These are phyloP conservation scores for Wickerhamomyces canadensis DNA, from an alignment of 805 yeast species.

Conservation along the genomic window DNA sequence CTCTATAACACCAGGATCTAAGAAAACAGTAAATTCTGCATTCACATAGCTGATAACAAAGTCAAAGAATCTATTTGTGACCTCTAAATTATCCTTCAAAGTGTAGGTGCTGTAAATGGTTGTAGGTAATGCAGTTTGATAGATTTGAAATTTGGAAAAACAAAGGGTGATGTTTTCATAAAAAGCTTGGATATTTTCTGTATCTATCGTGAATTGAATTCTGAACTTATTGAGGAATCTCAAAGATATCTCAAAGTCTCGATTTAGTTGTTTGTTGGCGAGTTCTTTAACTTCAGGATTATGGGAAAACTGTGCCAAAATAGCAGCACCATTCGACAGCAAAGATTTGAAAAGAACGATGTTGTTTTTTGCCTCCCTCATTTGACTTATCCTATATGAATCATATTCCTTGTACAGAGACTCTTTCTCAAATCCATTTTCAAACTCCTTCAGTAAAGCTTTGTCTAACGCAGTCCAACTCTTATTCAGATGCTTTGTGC, in stretches of 20 bases:
- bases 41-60: slow-evolving; percentile 16
- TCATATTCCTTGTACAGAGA: slow-evolving; percentile 19
- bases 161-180: slow-evolving; percentile 17
- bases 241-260: slow-evolving; percentile 21
- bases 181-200: slow-evolving; percentile 10
- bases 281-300: slow-evolving; percentile 7
- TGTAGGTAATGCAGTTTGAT: slow-evolving; percentile 17
- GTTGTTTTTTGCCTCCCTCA: slow-evolving; percentile 20
- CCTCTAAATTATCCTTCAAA: slow-evolving; percentile 18
- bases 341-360: slow-evolving; percentile 22
- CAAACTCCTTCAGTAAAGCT: slow-evolving; percentile 4
- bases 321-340: slow-evolving; percentile 19
- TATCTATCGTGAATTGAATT: slow-evolving; percentile 7
- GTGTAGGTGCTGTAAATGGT: slow-evolving; percentile 19
- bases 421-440: slow-evolving; percentile 17
- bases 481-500: slow-evolving; percentile 17
- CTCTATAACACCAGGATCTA: slow-evolving; percentile 7
- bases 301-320: slow-evolving; percentile 9
- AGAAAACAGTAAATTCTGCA: slow-evolving; percentile 16
- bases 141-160: slow-evolving; percentile 22
- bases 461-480: slow-evolving; percentile 15
- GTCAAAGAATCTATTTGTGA: slow-evolving; percentile 18
- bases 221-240: slow-evolving; percentile 23
- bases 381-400: slow-evolving; percentile 7
- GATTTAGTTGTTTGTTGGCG: slow-evolving; percentile 10